Evolutionary conservation across 2,329 filamentous ascomycete genomes (phyloP).

Genomic region (Verticillium tricorpus): DNA sequence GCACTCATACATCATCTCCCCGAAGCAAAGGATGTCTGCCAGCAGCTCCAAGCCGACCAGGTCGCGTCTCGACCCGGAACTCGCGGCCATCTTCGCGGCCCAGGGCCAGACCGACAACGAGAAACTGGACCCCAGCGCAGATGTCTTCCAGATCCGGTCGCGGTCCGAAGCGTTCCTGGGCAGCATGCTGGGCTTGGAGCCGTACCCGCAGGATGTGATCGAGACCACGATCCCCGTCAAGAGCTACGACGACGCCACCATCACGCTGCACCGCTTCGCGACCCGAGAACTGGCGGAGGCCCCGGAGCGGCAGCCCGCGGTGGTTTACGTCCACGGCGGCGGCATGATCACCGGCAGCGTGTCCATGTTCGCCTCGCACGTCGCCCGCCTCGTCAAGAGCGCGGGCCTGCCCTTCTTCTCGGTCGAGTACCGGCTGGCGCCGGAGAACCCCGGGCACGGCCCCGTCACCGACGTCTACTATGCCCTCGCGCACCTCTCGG

Average conservation of each 20-base stretch:
- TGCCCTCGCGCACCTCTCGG: slow-evolving; percentile 17
- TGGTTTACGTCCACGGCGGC: slow-evolving; percentile 35
- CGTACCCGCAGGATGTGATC: slow-evolving; percentile 5
- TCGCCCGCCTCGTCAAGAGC: slow-evolving; percentile 18
- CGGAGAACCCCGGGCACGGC: slow-evolving; percentile 30
- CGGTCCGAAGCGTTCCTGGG: background rate
- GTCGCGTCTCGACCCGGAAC: background rate
- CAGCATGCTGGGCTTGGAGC: background rate
- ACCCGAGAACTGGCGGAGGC: background rate
- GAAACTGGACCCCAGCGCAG: background rate
- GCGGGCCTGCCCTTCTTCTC: slow-evolving; percentile 28
- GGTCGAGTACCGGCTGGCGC: slow-evolving; percentile 37
- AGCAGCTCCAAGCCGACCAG: background rate
- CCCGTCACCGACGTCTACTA: slow-evolving; percentile 31
- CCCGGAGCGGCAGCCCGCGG: slow-evolving; percentile 16
- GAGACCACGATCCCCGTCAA: slow-evolving; percentile 10
- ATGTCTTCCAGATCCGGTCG: background rate
- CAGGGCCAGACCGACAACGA: too few relatives aligned
- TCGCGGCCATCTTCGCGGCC: background rate
- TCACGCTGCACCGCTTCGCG: slow-evolving; percentile 14
- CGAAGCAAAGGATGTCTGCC: background rate
- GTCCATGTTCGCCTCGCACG: slow-evolving; percentile 15
- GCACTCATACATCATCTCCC: too few relatives aligned
- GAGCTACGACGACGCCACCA: slow-evolving; percentile 11
- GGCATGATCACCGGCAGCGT: slow-evolving; percentile 29